These are phyloP conservation scores for Penicillium nucicola DNA, from an alignment of 495 filamentous ascomycete genomes.

Conservation along the genomic window DNA sequence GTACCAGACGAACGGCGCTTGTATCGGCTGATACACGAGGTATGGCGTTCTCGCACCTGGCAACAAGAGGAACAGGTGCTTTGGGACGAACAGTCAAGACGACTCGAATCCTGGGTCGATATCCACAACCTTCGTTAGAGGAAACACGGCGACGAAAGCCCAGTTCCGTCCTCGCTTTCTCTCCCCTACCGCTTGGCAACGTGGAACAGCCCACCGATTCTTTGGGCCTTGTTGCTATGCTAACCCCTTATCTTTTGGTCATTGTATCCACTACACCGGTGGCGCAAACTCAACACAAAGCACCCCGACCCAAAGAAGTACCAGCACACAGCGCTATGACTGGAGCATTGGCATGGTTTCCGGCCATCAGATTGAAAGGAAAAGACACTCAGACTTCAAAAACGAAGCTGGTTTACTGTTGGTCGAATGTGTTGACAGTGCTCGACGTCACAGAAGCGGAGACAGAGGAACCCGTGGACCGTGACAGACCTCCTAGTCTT, in stretches of 20 bases:
- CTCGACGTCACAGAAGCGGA: constrained; percentile 77
- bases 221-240: constrained; percentile 89
- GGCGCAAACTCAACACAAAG: constrained; percentile 94
- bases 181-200: constrained; percentile 86
- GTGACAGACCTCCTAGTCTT: constrained; percentile 68
- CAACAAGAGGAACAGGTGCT: constrained; percentile 83
- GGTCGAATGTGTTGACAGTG: constrained; percentile 93
- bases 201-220: constrained; percentile 82
- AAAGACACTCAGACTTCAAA: constrained; percentile 51
- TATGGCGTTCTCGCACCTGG: constrained; percentile 98
- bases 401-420: constrained; percentile 91
- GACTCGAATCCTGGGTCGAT: constrained; percentile 85
- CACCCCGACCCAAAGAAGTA: constrained; percentile 83
- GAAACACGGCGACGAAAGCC: constrained; percentile 73
- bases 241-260: constrained; percentile 93
- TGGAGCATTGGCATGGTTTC: constrained; percentile 95
- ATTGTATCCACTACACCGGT: constrained; percentile 95
- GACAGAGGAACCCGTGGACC: constrained; percentile 57
- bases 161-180: constrained; percentile 91
- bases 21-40: constrained; percentile 94
- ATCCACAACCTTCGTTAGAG: constrained; percentile 60
- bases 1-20: constrained; percentile 90
- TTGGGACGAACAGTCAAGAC: constrained; percentile 84
- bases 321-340: constrained; percentile 86
- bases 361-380: constrained; percentile 85